These are phyloP conservation scores for Candida vartiovaarae DNA, from an alignment of 805 yeast genomes.

Conservation along the genomic window DNA sequence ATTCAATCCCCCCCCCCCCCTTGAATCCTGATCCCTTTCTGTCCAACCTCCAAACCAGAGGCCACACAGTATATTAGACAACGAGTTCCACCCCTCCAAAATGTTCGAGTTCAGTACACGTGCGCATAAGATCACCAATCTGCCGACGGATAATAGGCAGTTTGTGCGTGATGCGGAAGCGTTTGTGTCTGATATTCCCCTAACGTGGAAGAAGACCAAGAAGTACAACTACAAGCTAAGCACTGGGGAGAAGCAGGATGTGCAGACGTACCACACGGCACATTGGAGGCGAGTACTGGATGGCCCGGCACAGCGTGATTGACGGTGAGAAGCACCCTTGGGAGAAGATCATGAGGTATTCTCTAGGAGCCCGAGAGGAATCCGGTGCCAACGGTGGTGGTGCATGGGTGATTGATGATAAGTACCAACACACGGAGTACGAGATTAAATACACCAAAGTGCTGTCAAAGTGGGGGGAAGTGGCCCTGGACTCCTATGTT, in stretches of 20 bases:
- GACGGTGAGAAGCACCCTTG: slow-evolving; percentile 18
- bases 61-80: no score
- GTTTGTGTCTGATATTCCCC: slow-evolving; percentile 18
- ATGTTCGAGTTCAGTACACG: slow-evolving; percentile 12
- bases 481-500: slow-evolving; percentile 17
- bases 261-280: slow-evolving; percentile 25
- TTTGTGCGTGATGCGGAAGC: slow-evolving; percentile 21
- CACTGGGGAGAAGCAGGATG: slow-evolving; percentile 22
- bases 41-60: no score
- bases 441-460: slow-evolving; percentile 31
- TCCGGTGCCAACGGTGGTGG: slow-evolving; percentile 3
- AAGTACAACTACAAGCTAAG: slow-evolving; percentile 22
- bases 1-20: no score
- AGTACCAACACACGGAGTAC: slow-evolving; percentile 24
- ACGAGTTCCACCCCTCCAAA: no score
- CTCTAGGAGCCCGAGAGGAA: slow-evolving; percentile 23
- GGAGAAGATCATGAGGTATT: slow-evolving; percentile 21
- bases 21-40: no score
- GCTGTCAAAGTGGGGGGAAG: slow-evolving; percentile 21
- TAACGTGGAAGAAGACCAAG: slow-evolving; percentile 28
- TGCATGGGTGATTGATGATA: slow-evolving; percentile 15
- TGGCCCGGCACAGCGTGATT: slow-evolving; percentile 26
- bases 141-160: slow-evolving; percentile 14
- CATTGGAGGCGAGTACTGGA: slow-evolving; percentile 27
- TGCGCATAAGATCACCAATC: slow-evolving; percentile 7